A percentile compares a stretch with the other conserved stretches of the same genome.
These are phyloP conservation scores for Stygiomarasmius scandens DNA, from an alignment of 1,284 basidiomycete species.

Conservation along the genomic window DNA sequence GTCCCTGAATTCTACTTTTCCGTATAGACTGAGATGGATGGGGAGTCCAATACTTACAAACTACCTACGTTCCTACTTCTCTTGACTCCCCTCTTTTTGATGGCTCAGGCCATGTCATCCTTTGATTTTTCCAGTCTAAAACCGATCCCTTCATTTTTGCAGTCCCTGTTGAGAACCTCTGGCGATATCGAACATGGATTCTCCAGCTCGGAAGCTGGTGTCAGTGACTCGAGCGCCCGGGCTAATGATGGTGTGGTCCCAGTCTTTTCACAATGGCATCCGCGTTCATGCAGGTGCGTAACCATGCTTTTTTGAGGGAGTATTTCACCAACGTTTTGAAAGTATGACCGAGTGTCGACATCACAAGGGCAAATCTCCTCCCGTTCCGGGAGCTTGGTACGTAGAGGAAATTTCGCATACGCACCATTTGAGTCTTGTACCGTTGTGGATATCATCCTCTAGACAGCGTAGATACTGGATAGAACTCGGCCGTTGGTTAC, in stretches of 20 bases:
- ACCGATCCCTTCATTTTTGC: slow-evolving; percentile 39
- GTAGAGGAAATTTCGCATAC: slow-evolving; percentile 39
- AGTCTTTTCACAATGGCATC: slow-evolving; percentile 57
- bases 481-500: slow-evolving; percentile 41
- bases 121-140: slow-evolving; percentile 42
- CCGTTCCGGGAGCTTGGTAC: slow-evolving; percentile 45
- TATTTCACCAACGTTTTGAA: background rate
- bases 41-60: slow-evolving; percentile 6
- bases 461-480: slow-evolving; percentile 44
- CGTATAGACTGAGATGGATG: slow-evolving; percentile 13
- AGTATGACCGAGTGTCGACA: slow-evolving; percentile 24
- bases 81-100: slow-evolving; percentile 23
- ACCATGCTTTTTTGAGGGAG: no score
- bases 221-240: slow-evolving; percentile 30
- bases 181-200: slow-evolving; percentile 1
- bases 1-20: background rate
- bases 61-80: slow-evolving; percentile 21
- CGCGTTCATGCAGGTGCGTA: slow-evolving; percentile 44
- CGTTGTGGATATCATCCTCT: slow-evolving; percentile 38
- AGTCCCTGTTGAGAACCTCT: background rate
- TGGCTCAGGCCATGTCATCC: slow-evolving; percentile 28
- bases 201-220: background rate
- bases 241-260: slow-evolving; percentile 55
- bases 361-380: slow-evolving; percentile 15
- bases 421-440: slow-evolving; percentile 45